Evolutionary conservation across 1,284 basidiomycete species (phyloP).

Genomic region (Papiliotrema flavescens): DNA sequence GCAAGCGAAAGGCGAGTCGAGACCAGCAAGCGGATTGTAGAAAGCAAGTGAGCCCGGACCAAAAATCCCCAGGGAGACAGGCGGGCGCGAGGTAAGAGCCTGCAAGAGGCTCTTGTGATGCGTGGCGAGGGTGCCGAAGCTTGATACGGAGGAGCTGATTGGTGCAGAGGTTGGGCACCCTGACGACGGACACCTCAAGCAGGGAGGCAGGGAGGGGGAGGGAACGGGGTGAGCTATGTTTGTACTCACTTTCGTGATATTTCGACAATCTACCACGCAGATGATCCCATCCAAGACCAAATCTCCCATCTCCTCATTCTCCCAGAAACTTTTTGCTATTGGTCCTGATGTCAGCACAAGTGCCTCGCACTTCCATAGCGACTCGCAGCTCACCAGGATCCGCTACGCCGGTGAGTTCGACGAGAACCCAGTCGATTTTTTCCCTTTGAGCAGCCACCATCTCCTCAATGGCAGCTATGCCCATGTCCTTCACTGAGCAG

Average conservation of each 20-base stretch:
- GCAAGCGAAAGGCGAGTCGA: too few species aligned
- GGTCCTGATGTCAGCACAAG: constrained; percentile 46
- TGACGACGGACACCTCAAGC: too few species aligned
- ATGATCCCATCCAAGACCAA: constrained; percentile 81
- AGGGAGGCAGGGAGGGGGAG: too few species aligned
- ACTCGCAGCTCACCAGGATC: constrained; percentile 65
- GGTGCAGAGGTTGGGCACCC: too few species aligned
- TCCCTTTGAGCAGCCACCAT: constrained; percentile 58
- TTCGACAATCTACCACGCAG: constrained; percentile 83
- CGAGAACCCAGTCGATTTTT: constrained; percentile 84
- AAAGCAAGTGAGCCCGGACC: too few species aligned
- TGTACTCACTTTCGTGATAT: constrained; percentile 64
- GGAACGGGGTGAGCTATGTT: neutral
- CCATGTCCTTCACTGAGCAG: constrained; percentile 88
- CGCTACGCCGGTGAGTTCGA: constrained; percentile 89
- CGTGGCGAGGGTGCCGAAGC: too few species aligned
- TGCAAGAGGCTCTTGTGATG: too few species aligned
- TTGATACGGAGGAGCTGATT: too few species aligned
- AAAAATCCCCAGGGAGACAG: too few species aligned
- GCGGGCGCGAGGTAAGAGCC: too few species aligned
- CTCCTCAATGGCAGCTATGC: constrained; percentile 84
- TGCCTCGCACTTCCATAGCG: neutral
- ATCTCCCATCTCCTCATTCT: constrained; percentile 80
- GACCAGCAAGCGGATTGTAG: too few species aligned
- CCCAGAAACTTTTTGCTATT: constrained; percentile 85